Percentiles rank a stretch among this genome's conserved stretches.
phyloP scores from a whole-genome alignment of 176 grass and related monocot species.

The Microstegium vimineum region DNA sequence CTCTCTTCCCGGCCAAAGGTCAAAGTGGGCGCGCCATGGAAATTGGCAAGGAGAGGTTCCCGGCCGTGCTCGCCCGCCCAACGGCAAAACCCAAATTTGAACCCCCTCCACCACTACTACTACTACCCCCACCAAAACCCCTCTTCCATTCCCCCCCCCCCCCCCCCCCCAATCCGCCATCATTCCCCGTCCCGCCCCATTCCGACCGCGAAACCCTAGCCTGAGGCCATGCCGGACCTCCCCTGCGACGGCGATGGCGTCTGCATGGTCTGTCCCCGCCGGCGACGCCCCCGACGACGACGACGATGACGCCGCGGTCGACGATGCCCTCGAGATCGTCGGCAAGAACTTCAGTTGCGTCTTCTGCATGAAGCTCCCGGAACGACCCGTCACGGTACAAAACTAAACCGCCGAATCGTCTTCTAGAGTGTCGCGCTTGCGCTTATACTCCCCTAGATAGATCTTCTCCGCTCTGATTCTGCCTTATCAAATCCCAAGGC shows the following conservation, averaged over 20 bases:
- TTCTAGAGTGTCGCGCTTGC: neutral
- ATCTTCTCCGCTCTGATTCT: neutral
- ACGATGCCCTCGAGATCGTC: conserved; percentile 37
- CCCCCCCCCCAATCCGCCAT: neutral
- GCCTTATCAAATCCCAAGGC: neutral
- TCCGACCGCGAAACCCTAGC: conserved; percentile 32
- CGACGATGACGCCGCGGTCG: neutral
- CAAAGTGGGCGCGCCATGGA: too few relatives aligned
- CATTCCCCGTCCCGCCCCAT: neutral
- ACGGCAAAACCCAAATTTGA: conserved; percentile 38
- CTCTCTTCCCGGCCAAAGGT: too few relatives aligned
- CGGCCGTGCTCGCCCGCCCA: too few relatives aligned
- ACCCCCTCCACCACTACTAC: neutral
- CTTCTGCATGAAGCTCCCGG: conserved; percentile 91
- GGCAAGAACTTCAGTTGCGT: conserved; percentile 69
- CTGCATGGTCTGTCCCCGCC: conserved; percentile 79
- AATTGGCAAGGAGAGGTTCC: too few relatives aligned
- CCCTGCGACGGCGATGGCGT: conserved; percentile 87
- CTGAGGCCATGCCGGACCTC: conserved; percentile 47
- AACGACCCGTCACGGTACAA: conserved; percentile 79
- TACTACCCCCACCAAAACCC: neutral
- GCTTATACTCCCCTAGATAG: too few relatives aligned
- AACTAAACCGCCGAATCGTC: neutral
- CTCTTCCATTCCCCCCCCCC: neutral
- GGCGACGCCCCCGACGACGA: conserved; percentile 6